phyloP scores from a whole-genome alignment of 495 filamentous ascomycete species.

The Neurospora sublineolata region DNA sequence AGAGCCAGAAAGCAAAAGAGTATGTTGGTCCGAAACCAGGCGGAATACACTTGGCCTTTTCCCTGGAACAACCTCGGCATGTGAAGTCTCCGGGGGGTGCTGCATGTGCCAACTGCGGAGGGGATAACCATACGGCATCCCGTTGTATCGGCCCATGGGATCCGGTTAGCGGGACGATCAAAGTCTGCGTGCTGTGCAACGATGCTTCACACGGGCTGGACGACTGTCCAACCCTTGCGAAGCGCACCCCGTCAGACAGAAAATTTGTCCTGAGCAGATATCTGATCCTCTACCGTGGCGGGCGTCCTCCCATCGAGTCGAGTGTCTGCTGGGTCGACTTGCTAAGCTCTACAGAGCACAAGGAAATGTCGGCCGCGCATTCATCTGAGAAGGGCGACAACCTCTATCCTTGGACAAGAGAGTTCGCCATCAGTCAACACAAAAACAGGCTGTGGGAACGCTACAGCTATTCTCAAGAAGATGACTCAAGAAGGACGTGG shows the following conservation, averaged over 20 bases:
- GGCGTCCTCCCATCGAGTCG: background rate
- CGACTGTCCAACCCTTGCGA: background rate
- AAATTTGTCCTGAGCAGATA: background rate
- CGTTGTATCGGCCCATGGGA: background rate
- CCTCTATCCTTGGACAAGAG: background rate
- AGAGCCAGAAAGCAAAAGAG: background rate
- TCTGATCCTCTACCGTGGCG: background rate
- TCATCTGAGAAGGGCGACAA: background rate
- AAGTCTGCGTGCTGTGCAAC: background rate
- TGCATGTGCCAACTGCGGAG: background rate
- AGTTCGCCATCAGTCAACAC: background rate
- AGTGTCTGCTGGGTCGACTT: background rate
- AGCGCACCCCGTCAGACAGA: background rate
- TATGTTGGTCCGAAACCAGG: background rate
- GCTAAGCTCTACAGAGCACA: background rate
- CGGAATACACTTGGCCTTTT: background rate
- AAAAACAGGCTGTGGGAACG: background rate
- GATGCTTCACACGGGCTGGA: background rate
- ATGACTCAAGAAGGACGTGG: background rate
- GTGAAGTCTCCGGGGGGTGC: background rate
- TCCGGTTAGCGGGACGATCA: background rate
- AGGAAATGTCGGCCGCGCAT: background rate
- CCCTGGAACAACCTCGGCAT: background rate
- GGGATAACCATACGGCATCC: background rate
- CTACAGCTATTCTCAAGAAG: background rate